Conservation (phyloP, 768 basidiomycete species). For the Infundibulicybe gibba region DNA sequence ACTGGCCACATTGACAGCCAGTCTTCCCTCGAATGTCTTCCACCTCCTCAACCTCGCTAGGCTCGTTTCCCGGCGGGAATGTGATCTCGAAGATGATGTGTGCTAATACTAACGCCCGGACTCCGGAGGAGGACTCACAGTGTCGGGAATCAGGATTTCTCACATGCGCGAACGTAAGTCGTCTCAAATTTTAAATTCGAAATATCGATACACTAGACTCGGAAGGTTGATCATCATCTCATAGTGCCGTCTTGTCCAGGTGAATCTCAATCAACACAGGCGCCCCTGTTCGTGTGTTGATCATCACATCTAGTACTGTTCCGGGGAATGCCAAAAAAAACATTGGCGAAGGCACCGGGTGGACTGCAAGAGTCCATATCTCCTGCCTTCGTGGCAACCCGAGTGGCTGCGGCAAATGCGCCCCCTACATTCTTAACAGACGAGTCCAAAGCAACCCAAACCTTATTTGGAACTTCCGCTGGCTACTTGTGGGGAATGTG, state of each 20-base stretch:
- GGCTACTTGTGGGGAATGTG: too few relatives aligned
- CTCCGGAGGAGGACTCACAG: neutral
- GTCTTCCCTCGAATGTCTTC: too few relatives aligned
- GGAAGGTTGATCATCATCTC: neutral
- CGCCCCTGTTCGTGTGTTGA: neutral
- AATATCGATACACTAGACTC: neutral
- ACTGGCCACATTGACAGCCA: too few relatives aligned
- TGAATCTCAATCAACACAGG: neutral
- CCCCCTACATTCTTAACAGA: conserved; percentile 16
- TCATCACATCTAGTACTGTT: conserved; percentile 31
- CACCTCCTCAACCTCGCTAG: too few relatives aligned
- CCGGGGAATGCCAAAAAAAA: conserved; percentile 22
- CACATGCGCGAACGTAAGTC: neutral
- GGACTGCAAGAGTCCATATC: conserved; percentile 24
- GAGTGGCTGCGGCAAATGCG: conserved; percentile 20
- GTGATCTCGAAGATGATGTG: neutral
- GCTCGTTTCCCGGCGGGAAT: too few relatives aligned
- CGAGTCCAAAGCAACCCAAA: neutral
- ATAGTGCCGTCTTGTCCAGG: conserved; percentile 19
- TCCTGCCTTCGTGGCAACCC: conserved; percentile 29
- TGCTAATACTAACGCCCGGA: neutral
- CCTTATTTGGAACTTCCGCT: too few relatives aligned
- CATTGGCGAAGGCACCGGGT: conserved; percentile 26
- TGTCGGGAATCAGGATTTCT: neutral
- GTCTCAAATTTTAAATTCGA: neutral